Evolutionary conservation across 768 basidiomycete species (phyloP).

Genomic region (Auricularia sp.): DNA sequence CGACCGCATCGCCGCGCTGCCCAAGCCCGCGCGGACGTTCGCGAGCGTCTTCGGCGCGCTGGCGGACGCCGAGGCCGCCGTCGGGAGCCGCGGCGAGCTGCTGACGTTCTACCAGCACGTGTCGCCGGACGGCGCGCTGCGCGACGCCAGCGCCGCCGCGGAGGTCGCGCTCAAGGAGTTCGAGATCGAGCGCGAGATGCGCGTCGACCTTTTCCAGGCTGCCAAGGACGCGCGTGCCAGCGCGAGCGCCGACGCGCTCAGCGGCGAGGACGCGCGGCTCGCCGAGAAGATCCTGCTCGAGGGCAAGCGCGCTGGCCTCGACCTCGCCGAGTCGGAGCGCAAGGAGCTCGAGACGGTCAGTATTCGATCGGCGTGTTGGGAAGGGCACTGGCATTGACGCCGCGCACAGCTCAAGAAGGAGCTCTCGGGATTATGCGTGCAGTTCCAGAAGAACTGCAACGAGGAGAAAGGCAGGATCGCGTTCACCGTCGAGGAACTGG

Average conservation of each 20-base stretch:
- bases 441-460: conserved; percentile 87
- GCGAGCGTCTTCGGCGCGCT: conserved; percentile 26
- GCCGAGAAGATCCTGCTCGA: conserved; percentile 76
- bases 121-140: conserved; percentile 59
- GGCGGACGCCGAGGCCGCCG: conserved; percentile 47
- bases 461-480: conserved; percentile 67
- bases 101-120: conserved; percentile 78
- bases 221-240: conserved; percentile 49
- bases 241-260: conserved; percentile 53
- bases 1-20: conserved; percentile 12
- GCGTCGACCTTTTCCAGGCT: conserved; percentile 68
- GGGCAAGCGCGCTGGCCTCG: conserved; percentile 71
- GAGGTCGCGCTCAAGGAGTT: conserved; percentile 65
- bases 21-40: not conserved
- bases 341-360: conserved; percentile 36
- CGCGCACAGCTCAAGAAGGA: conserved; percentile 52
- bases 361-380: not conserved
- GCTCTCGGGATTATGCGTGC: conserved; percentile 63
- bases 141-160: conserved; percentile 70
- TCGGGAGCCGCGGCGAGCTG: conserved; percentile 45
- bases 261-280: conserved; percentile 55
- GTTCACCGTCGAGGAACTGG: conserved; percentile 64
- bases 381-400: not conserved
- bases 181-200: conserved; percentile 69
- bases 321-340: conserved; percentile 54